Conservation (phyloP, 2,329 filamentous ascomycete species). For the Diaporthe ilicicola region DNA sequence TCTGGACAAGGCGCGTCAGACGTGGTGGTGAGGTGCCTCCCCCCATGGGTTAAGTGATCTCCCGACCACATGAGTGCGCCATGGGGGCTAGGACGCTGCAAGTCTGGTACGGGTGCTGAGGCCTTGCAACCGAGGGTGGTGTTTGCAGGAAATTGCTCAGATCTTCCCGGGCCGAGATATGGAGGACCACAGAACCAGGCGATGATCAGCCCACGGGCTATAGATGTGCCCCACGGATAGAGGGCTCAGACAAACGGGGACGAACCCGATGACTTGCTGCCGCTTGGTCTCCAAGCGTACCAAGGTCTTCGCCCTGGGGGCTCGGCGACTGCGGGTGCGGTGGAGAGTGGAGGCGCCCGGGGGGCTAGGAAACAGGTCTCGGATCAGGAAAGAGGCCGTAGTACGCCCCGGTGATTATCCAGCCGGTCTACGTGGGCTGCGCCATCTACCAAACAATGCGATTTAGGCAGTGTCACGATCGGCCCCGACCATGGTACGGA, state of each 20-base stretch:
- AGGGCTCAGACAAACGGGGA: not conserved
- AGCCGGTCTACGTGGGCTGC: constrained; percentile 18
- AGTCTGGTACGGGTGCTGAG: constrained; percentile 5
- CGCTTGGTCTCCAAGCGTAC: constrained; percentile 1
- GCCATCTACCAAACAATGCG: constrained; percentile 13
- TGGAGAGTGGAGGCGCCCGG: not conserved
- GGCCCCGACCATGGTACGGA: not conserved
- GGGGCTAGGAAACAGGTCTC: not conserved
- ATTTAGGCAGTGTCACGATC: constrained; percentile 6
- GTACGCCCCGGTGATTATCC: constrained; percentile 3
- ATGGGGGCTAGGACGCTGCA: not conserved
- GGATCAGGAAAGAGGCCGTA: constrained; percentile 15
- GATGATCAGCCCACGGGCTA: not conserved
- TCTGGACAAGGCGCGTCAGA: not conserved
- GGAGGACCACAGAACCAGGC: constrained; percentile 7
- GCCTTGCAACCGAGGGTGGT: constrained; percentile 1
- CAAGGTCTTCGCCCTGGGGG: not conserved
- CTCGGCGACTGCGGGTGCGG: not conserved
- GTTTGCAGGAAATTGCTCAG: constrained; percentile 21
- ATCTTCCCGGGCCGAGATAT: constrained; percentile 21
- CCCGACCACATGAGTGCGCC: not conserved
- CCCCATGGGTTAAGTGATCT: not conserved
- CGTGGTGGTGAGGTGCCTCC: constrained; percentile 1
- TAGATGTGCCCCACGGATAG: not conserved
- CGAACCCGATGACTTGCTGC: not conserved